These are phyloP conservation scores for Solanum dulcamara DNA, from an alignment of 257 asterid species.

Conservation along the genomic window DNA sequence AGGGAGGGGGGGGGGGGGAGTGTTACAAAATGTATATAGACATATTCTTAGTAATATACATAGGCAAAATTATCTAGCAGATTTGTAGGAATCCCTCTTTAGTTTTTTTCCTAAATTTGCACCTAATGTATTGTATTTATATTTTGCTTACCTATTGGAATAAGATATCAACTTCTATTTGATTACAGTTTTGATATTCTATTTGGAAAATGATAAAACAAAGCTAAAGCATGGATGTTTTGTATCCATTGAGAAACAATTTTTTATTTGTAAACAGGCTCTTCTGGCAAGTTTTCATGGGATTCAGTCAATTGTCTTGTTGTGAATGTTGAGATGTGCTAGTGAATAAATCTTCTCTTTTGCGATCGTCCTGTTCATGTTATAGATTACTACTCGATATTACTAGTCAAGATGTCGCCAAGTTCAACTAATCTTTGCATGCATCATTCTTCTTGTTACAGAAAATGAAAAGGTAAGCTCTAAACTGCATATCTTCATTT, in stretches of 20 bases:
- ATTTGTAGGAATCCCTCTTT: too few relatives aligned
- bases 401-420: not conserved
- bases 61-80: too few relatives aligned
- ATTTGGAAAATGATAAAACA: not conserved
- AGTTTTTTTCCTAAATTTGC: too few relatives aligned
- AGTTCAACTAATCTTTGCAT: not conserved
- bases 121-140: too few relatives aligned
- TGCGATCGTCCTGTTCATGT: not conserved
- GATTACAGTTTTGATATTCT: not conserved
- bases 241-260: too few relatives aligned
- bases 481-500: too few relatives aligned
- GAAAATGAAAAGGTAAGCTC: conserved; percentile 58
- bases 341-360: not conserved
- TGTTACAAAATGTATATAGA: too few relatives aligned
- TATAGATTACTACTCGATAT: not conserved
- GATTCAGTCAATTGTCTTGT: not conserved
- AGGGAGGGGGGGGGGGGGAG: too few relatives aligned
- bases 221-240: not conserved
- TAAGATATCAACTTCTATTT: too few relatives aligned
- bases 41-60: too few relatives aligned
- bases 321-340: not conserved
- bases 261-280: not conserved
- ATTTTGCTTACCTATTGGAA: too few relatives aligned
- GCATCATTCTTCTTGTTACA: conserved; percentile 8
- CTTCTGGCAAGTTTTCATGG: not conserved